These are phyloP conservation scores for Acacia concinna DNA, from an alignment of 331 rosid genomes.

Conservation along the genomic window DNA sequence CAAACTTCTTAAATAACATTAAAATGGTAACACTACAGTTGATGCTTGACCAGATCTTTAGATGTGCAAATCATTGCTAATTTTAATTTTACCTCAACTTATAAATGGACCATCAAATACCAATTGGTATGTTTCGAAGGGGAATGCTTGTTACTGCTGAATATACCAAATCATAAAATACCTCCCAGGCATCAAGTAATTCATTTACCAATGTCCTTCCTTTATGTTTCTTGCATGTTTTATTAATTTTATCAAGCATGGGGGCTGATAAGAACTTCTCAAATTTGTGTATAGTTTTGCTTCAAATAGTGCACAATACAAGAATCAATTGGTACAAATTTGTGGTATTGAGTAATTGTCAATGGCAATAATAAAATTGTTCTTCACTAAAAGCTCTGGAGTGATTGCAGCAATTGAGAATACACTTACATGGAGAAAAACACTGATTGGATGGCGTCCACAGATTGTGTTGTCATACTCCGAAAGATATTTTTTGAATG, in stretches of 20 bases:
- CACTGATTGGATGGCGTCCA: slow-evolving; percentile 75
- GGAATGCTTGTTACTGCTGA: neutral
- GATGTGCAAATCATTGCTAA: neutral
- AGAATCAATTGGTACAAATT: neutral
- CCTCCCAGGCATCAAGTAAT: neutral
- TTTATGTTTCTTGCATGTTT: neutral
- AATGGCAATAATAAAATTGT: neutral
- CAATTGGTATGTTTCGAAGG: neutral
- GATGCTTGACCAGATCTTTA: neutral
- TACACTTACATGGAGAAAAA: slow-evolving; percentile 70
- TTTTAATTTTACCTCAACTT: slow-evolving; percentile 5
- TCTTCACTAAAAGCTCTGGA: neutral
- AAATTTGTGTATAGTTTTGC: slow-evolving; percentile 2
- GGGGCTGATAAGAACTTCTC: neutral
- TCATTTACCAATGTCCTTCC: neutral
- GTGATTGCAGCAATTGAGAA: neutral
- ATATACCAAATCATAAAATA: neutral
- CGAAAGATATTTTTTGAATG: slow-evolving; percentile 69
- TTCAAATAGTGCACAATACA: neutral
- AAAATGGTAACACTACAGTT: neutral
- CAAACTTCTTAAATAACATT: neutral
- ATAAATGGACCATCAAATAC: neutral
- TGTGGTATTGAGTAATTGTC: neutral
- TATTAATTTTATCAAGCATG: neutral
- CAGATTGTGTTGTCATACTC: slow-evolving; percentile 74